Evolutionary conservation across 1,284 basidiomycete species (phyloP).

Genomic region (Veloboletus limbatus): DNA sequence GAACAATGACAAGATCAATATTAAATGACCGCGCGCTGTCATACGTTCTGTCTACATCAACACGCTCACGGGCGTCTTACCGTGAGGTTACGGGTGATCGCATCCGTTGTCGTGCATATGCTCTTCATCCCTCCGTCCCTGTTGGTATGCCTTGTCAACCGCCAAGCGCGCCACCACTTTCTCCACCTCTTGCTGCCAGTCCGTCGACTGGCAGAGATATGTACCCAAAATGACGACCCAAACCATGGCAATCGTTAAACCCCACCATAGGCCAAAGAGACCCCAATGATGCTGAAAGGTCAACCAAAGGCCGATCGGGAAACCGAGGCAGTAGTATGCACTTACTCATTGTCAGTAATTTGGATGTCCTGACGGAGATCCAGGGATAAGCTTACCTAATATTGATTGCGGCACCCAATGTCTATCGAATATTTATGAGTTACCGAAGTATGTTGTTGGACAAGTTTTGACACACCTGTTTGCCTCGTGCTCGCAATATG

Average conservation of each 20-base stretch:
- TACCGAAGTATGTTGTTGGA: neutral
- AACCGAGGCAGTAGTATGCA: slow-evolving; percentile 65
- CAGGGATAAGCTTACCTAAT: slow-evolving; percentile 42
- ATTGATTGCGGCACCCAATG: slow-evolving; percentile 64
- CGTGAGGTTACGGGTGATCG: neutral
- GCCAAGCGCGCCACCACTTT: slow-evolving; percentile 54
- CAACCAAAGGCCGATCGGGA: slow-evolving; percentile 65
- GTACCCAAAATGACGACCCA: slow-evolving; percentile 51
- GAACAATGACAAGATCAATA: neutral
- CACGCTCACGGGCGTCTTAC: too few species aligned
- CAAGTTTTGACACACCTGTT: slow-evolving; percentile 43
- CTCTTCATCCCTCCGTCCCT: slow-evolving; percentile 13
- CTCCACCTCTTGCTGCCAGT: slow-evolving; percentile 62
- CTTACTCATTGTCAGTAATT: slow-evolving; percentile 28
- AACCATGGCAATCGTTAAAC: slow-evolving; percentile 58
- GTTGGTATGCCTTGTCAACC: slow-evolving; percentile 27
- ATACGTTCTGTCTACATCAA: neutral
- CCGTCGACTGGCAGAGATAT: slow-evolving; percentile 49
- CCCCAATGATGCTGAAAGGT: slow-evolving; percentile 51
- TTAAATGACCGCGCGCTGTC: neutral
- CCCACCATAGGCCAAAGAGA: slow-evolving; percentile 66
- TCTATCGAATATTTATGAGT: slow-evolving; percentile 32
- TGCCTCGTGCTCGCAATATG: slow-evolving; percentile 76
- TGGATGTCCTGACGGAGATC: neutral
- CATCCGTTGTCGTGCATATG: neutral